Base-by-base conservation (phyloP, 805 yeast species). In the Debaryomyces prosopidis region DNA sequence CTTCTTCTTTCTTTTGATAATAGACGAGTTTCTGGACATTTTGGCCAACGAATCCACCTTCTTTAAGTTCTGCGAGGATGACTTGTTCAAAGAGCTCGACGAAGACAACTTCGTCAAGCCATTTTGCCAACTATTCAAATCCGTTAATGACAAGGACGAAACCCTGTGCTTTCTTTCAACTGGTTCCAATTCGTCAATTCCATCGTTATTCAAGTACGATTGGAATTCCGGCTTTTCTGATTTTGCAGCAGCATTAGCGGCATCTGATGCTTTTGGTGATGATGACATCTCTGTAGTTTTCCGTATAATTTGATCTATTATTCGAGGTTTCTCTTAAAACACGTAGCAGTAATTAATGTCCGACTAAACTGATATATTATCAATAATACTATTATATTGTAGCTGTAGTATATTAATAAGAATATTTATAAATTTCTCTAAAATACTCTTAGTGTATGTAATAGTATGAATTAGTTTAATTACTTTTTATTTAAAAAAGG, bases 171-270 rank as follows among this genome's bases (percentile, higher is more conserved):
- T 81, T 61, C 87, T 74, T 7, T 79, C 70, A 42, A 76, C 71
- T 2, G 91, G 91, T 43, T 76, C 77, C 58, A 85, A 65, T 44
- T 78, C 76, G 58, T 85, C 90, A 16, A 85, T 84, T 18, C 87
- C 88, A 58, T 85, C 90, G 51, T 84, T 85, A 56, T 85, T 84
- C 49, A 85, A 73, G 55, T 79, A 84, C 9, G 89, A 82, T 55
- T 71, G 76, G 55, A 62, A 68, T 36, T 49, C 49, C 23, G 61
- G 62, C 26, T 54, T 45, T 16, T 44, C 43, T 27, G 61, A 60
- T 19, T 54, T 45, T 16, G 42, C 43, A 15, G 45, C 57, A 15
- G 45, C 46, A 40, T 26, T 28, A 19, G 43, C 46, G 6, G 23
- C 12, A 11, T 14, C 17, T 4, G 23, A 14, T 38, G n/a, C 34